Percentiles rank a stretch among this genome's conserved stretches.
Conservation (phyloP, 2,329 filamentous ascomycete genomes). For the Fusarium luffae region DNA sequence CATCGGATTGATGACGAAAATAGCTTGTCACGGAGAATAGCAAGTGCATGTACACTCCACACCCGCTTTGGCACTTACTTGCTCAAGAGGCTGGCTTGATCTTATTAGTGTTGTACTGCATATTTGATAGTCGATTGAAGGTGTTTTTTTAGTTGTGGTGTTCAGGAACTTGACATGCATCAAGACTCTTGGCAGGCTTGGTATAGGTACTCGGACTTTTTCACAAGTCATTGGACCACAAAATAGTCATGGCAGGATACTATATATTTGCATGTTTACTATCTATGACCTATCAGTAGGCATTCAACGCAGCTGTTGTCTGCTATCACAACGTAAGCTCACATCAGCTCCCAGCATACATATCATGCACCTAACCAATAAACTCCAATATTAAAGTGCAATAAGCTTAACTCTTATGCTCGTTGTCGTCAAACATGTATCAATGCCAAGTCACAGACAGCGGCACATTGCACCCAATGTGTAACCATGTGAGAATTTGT, state of each 20-base stretch:
- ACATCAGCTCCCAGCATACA: slow-evolving; percentile 5
- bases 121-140: background rate
- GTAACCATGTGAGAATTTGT: slow-evolving; percentile 10
- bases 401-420: slow-evolving; percentile 18
- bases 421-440: background rate
- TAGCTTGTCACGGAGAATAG: slow-evolving; percentile 15
- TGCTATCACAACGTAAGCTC: slow-evolving; percentile 1
- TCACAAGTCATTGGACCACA: background rate
- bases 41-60: background rate
- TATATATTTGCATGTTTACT: background rate
- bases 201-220: slow-evolving; percentile 8
- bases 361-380: background rate
- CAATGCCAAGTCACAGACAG: background rate
- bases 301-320: background rate
- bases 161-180: slow-evolving; percentile 2
- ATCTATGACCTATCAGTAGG: background rate
- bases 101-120: background rate
- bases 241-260: too few species aligned
- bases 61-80: background rate
- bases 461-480: background rate
- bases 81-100: background rate
- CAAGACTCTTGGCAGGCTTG: background rate
- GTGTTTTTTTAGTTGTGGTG: background rate
- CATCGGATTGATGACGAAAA: background rate
- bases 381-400: background rate